Evolutionary conservation across 345 rosid species (phyloP), one percentile per base, ranked within the genome.

Genomic region (Bruguiera parviflora): DNA sequence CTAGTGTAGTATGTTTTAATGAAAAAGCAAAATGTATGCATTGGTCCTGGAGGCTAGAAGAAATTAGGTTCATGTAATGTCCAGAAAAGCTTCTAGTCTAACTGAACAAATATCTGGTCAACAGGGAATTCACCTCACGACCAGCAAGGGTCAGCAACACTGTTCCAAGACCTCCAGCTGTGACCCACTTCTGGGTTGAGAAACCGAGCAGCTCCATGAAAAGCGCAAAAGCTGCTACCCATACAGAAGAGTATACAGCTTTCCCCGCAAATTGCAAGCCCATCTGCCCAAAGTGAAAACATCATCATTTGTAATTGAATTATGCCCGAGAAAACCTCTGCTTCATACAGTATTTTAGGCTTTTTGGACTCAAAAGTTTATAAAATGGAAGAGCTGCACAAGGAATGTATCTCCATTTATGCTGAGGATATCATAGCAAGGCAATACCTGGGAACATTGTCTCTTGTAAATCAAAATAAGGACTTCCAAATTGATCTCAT

Each of bases 101-200:
- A 25, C 24, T 22, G 29, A 55, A 55, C 27, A 9, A 55, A 55
- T 22, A 55, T 24, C 16, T 5, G 1, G 16, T 56, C 28, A 27
- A 78, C 62, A 32, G 47, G 66, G 39, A 31, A 19, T 67, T 65
- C 69, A 89, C 98, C 97, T 94, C 98, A 63, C 98, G 96, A 71
- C 97, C 98, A 79, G 96, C 97, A 65, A 94, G 98, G 25, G 97
- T 94, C 72, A 94, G 88, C 84, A 94, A 76, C 27, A 94, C 98
- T 66, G 97, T 91, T 65, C 98, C 98, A 75, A 94, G 87, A 79
- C 98, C 98, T 55, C 98, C 98, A 64, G 96, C 96, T 8, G 98
- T 94, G 64, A 94, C 75, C 97, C 96, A 88, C 77, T 78, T 95
- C 81, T 95, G 99, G 74, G 99, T 85, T 65, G 96, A 90, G 81